Evolutionary conservation across 352 stramenopile genomes (phyloP), one percentile per base, ranked within the genome.

Genomic region (Pseudoperonospora humuli): DNA sequence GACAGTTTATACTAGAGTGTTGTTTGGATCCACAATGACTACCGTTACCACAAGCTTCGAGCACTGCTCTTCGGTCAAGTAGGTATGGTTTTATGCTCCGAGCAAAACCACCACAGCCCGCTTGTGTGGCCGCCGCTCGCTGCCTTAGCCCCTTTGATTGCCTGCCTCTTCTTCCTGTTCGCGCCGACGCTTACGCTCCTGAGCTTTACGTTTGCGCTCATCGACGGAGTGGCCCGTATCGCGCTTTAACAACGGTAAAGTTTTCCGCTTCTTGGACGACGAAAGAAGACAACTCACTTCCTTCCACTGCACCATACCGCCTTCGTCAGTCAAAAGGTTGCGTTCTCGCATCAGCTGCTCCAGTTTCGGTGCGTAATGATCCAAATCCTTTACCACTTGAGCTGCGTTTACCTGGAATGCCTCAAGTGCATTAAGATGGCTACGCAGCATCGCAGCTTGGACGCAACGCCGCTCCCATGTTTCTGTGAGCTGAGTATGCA

Each of bases 401-500:
- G 54, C 45, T 20, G 60, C 56, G 18, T 72, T 48, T 5, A 92
- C 54, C 0, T 47, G 39, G 15, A 89, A 73, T 5, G 37, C 25
- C 18, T 78, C 64, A 5, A 93, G 49, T 40, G 64, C 64, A 49
- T 90, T 61, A 15, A 93, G 43, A 38, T 90, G 64, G 52, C 73
- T 90, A 7, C 75, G 67, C 28, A 88, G 51, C 56, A 90, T 84
- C 14, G 75, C 73, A 5, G 74, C 70, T 54, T 84, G 73, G 31
- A 93, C 69, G 8, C 54, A 71, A 18, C 70, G 70, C 23, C 81
- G 57, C 48, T 97, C 84, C 87, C 88, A 97, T 50, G 83, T 72
- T 14, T 68, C 40, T 45, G 84, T 78, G 18, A 97, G 57, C 31
- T 95, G 67, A 43, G 72, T 61, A 51, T 86, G 70, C 3, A 93